A percentile compares a stretch with the other conserved stretches of the same genome.
Evolutionary conservation across 1,284 basidiomycete genomes (phyloP).

Genomic region (Trichosporon sp.): DNA sequence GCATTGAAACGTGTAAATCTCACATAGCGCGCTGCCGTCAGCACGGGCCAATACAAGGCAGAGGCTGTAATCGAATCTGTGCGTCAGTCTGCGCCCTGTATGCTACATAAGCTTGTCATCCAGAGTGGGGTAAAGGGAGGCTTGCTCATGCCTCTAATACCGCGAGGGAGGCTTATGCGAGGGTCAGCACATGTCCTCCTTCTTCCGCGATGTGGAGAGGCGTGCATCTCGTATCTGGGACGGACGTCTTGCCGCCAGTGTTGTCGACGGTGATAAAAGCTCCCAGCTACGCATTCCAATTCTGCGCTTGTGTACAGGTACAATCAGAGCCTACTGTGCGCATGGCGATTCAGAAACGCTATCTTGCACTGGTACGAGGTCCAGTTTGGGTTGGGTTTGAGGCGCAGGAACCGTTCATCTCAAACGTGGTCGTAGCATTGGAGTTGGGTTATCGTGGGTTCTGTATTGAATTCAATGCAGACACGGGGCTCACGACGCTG

Average conservation of each 20-base stretch:
- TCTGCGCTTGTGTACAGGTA: background rate
- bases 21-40: slow-evolving; percentile 1
- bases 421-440: background rate
- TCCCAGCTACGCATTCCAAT: slow-evolving; percentile 1
- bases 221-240: background rate
- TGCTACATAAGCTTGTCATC: slow-evolving; percentile 12
- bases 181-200: background rate
- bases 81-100: background rate
- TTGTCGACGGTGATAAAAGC: background rate
- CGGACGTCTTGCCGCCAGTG: background rate
- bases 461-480: background rate
- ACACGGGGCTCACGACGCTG: background rate
- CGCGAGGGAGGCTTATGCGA: background rate
- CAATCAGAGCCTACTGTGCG: background rate
- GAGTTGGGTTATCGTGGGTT: background rate
- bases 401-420: slow-evolving; percentile 6
- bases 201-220: background rate
- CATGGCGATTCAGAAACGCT: slow-evolving; percentile 4
- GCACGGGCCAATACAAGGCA: background rate
- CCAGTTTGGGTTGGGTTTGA: slow-evolving; percentile 11
- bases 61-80: background rate
- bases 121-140: background rate
- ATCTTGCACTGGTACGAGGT: slow-evolving; percentile 5
- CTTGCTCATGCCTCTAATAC: background rate
- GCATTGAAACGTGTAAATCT: background rate